phyloP scores from a whole-genome alignment of 2,329 filamentous ascomycete genomes.

The Exophiala phaeomuriformis region DNA sequence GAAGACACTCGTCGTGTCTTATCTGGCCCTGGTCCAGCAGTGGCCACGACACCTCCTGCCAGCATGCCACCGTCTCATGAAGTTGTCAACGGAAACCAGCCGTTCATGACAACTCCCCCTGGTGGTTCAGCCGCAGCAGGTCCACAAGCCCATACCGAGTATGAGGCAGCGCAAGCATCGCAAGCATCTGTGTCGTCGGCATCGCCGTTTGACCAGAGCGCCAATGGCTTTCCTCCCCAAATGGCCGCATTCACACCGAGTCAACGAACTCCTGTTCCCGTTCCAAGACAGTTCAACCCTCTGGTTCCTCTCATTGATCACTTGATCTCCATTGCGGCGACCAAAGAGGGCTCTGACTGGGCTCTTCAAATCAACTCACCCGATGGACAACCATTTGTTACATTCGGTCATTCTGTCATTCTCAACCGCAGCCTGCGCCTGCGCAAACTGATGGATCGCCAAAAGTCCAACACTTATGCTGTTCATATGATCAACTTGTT shows the following conservation, averaged over 20 bases:
- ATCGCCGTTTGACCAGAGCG: background rate
- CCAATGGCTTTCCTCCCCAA: slow-evolving; percentile 9
- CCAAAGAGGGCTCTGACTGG: slow-evolving; percentile 22
- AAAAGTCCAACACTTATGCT: slow-evolving; percentile 7
- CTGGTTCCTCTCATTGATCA: slow-evolving; percentile 20
- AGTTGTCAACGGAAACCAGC: slow-evolving; percentile 6
- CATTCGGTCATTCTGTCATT: slow-evolving; percentile 21
- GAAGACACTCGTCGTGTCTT: background rate
- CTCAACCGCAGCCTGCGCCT: slow-evolving; percentile 23
- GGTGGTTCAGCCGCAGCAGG: background rate
- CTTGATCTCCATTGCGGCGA: slow-evolving; percentile 20
- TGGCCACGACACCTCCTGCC: background rate
- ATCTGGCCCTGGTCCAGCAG: background rate
- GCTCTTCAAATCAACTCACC: slow-evolving; percentile 19
- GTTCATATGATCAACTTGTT: slow-evolving; percentile 22
- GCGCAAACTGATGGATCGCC: slow-evolving; percentile 15
- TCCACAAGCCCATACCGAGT: background rate
- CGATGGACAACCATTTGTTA: slow-evolving; percentile 15
- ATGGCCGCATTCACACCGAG: background rate
- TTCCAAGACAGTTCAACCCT: slow-evolving; percentile 10
- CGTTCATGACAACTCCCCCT: slow-evolving; percentile 1
- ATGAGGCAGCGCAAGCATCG: background rate
- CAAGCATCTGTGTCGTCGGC: background rate
- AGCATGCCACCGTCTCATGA: background rate
- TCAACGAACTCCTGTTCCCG: background rate